Evolutionary conservation across 139 green algal genomes (phyloP), one percentile per base, ranked within the genome.

Genomic region (Edaphochlamys debaryana): DNA sequence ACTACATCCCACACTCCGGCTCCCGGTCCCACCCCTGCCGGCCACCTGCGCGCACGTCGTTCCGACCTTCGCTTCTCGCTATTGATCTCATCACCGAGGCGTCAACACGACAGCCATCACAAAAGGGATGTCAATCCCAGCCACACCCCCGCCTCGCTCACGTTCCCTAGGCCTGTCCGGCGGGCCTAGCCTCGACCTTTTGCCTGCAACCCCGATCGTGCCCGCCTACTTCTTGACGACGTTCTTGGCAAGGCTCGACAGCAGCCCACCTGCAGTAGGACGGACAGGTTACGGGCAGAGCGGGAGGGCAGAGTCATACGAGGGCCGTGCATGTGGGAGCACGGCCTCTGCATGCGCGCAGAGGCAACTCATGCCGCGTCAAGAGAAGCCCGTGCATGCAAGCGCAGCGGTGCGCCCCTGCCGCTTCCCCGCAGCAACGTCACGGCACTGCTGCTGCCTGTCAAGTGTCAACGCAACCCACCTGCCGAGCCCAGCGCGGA

Each of bases 201-300:
- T n/a, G n/a, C n/a, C n/a, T n/a, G n/a, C n/a, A n/a, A n/a, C n/a
- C n/a, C n/a, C n/a, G n/a, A n/a, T n/a, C n/a, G n/a, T n/a, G n/a
- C n/a, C n/a, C n/a, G n/a, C n/a, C 50, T 58, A 82, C 41, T 82
- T 82, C 63, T 77, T 84, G 15, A 84, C 79, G 3, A 84, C 79
- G 32, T 69, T 69, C 68, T 85, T 85, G 30, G 79, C 41, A 2
- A 85, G 50, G 40, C 62, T 79, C 2, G 79, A 85, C 30, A 85
- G 69, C 50, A 87, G 82, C 36, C 56, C 81, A 54, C 81, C 52
- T 74, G 71, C 52, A 64, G 29, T 15, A 45, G 4, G 30, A 38
- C 4, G 19, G 15, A 67, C 37, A 67, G 25, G 15, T n/a, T 36
- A 41, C 66, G 6, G 66, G 11, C 9, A 42, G 66, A 54, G 48